phyloP scores from a whole-genome alignment of 2,329 filamentous ascomycete genomes.

The Aspergillus amoenus region DNA sequence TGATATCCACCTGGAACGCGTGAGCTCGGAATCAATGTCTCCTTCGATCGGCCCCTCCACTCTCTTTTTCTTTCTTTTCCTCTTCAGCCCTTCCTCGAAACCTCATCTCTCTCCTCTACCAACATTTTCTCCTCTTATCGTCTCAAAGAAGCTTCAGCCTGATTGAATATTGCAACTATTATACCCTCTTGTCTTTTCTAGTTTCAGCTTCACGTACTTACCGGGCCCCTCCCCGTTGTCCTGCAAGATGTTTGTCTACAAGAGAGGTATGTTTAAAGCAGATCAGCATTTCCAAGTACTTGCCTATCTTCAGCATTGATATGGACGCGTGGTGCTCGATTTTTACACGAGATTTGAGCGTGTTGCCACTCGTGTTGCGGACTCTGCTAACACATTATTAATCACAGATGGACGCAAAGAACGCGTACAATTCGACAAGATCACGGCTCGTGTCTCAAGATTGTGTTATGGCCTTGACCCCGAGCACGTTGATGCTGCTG shows the following conservation, averaged over 20 bases:
- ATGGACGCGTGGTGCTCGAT: background rate
- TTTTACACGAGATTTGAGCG: background rate
- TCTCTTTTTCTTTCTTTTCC: conserved; percentile 26
- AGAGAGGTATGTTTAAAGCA: conserved; percentile 53
- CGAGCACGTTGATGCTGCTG: conserved; percentile 93
- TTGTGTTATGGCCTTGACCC: conserved; percentile 96
- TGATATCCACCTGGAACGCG: conserved; percentile 29
- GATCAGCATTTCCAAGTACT: background rate
- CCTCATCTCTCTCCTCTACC: background rate
- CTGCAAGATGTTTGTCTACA: conserved; percentile 61
- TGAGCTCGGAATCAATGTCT: conserved; percentile 36
- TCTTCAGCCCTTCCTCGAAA: conserved; percentile 17
- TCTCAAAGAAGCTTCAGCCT: conserved; percentile 3
- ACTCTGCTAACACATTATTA: conserved; percentile 20
- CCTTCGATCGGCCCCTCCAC: conserved; percentile 26
- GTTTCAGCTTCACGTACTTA: conserved; percentile 14
- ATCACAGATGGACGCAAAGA: conserved; percentile 92
- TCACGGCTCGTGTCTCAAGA: conserved; percentile 95
- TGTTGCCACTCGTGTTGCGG: conserved; percentile 19
- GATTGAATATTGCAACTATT: conserved; percentile 13
- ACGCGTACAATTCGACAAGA: conserved; percentile 99
- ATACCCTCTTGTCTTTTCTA: conserved; percentile 18
- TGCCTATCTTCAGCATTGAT: background rate
- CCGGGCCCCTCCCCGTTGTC: conserved; percentile 10
- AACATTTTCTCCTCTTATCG: conserved; percentile 8